A percentile compares a stretch with the other conserved stretches of the same genome.
Evolutionary conservation across 768 basidiomycete species (phyloP).

Genomic region (Tulasnella sp.): DNA sequence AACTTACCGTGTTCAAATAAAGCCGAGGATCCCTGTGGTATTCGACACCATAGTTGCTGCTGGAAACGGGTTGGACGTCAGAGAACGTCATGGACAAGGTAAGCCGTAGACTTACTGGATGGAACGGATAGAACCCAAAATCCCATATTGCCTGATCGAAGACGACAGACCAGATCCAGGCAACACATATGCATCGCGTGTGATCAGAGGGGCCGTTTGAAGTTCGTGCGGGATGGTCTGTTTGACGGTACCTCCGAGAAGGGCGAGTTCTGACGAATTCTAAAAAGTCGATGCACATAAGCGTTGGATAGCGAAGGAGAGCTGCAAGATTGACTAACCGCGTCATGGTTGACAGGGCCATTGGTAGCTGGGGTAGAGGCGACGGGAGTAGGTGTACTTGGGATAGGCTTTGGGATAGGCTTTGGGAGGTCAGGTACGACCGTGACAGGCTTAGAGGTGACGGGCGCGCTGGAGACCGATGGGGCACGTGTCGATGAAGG

Average conservation of each 20-base stretch:
- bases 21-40: constrained; percentile 38
- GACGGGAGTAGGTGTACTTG: too few relatives aligned
- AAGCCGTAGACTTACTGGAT: constrained; percentile 32
- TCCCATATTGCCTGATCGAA: constrained; percentile 43
- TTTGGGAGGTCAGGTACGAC: too few relatives aligned
- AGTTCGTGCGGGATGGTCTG: constrained; percentile 1
- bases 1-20: constrained; percentile 51
- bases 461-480: too few relatives aligned
- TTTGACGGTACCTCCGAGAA: not conserved
- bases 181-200: constrained; percentile 8
- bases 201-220: constrained; percentile 12
- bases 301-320: too few relatives aligned
- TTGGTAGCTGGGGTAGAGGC: too few relatives aligned
- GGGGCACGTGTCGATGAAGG: too few relatives aligned
- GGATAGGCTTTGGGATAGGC: too few relatives aligned
- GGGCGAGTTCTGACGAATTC: constrained; percentile 13
- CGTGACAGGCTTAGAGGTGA: too few relatives aligned
- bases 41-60: constrained; percentile 28
- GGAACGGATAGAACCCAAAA: constrained; percentile 39
- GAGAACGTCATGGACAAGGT: not conserved
- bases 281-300: too few relatives aligned
- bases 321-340: too few relatives aligned
- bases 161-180: not conserved
- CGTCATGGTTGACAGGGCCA: too few relatives aligned
- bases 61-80: constrained; percentile 18